Evolutionary conservation across 2,329 filamentous ascomycete species (phyloP).

Genomic region (Aureobasidium sp.): DNA sequence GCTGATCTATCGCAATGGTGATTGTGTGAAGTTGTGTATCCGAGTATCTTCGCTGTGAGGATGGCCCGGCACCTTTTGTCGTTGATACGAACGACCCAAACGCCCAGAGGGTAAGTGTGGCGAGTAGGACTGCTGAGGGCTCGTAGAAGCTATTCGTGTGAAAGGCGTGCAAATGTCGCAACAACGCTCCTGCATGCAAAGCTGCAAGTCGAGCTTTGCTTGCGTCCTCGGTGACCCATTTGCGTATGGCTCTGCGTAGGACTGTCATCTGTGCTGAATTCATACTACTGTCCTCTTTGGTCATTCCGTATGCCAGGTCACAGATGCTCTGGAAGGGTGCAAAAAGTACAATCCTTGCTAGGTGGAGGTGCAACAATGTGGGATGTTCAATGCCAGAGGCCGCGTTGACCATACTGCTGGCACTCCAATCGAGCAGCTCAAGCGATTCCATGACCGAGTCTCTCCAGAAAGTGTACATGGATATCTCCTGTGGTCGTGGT

Average conservation of each 20-base stretch:
- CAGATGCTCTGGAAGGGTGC: conserved; percentile 43
- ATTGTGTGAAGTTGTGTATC: conserved; percentile 10
- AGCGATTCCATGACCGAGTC: conserved; percentile 43
- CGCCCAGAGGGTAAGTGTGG: conserved; percentile 59
- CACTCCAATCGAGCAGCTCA: conserved; percentile 53
- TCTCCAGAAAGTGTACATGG: conserved; percentile 43
- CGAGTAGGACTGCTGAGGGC: conserved; percentile 60
- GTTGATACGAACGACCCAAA: conserved; percentile 34
- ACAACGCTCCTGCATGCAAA: conserved; percentile 46
- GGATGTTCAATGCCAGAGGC: conserved; percentile 47
- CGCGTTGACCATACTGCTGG: conserved; percentile 46
- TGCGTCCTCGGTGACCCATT: conserved; percentile 47
- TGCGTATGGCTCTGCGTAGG: conserved; percentile 31
- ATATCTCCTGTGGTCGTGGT: conserved; percentile 27
- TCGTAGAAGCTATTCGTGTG: conserved; percentile 51
- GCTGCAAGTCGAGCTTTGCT: conserved; percentile 52
- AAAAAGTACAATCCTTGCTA: conserved; percentile 47
- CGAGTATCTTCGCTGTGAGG: neutral
- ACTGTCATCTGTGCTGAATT: conserved; percentile 1
- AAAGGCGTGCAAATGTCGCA: conserved; percentile 48
- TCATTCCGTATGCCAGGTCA: conserved; percentile 34
- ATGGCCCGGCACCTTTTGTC: neutral
- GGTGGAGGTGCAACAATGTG: conserved; percentile 50
- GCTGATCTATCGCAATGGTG: conserved; percentile 20
- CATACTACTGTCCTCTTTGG: conserved; percentile 12